phyloP scores from a whole-genome alignment of 2,329 filamentous ascomycete genomes.

The Fusarium musae region DNA sequence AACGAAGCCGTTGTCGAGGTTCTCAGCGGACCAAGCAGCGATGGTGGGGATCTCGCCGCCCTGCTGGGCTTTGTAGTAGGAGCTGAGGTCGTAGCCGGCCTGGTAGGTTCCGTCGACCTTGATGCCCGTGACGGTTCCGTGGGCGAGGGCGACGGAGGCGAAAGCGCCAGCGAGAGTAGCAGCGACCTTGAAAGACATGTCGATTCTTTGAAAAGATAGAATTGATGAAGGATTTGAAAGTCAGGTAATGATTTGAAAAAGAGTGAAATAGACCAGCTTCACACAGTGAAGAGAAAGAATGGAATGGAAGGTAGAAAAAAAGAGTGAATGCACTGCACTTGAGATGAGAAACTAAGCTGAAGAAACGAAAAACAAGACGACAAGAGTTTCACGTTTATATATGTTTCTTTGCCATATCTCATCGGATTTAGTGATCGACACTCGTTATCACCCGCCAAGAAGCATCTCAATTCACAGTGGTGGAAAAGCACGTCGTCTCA shows the following conservation, averaged over 20 bases:
- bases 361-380: neutral
- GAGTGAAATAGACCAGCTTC: slow-evolving; percentile 44
- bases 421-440: neutral
- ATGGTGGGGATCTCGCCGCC: slow-evolving; percentile 34
- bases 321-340: slow-evolving; percentile 27
- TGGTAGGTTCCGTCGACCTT: slow-evolving; percentile 38
- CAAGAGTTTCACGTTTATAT: slow-evolving; percentile 18
- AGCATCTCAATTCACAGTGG: slow-evolving; percentile 33
- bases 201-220: slow-evolving; percentile 4
- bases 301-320: slow-evolving; percentile 22
- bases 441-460: neutral
- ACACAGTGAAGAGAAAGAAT: slow-evolving; percentile 46
- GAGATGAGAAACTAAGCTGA: slow-evolving; percentile 33
- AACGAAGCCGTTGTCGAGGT: slow-evolving; percentile 64
- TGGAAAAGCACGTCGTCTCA: slow-evolving; percentile 39
- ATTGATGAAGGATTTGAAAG: neutral
- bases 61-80: slow-evolving; percentile 38
- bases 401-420: neutral
- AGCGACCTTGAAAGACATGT: slow-evolving; percentile 39
- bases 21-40: slow-evolving; percentile 55
- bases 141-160: slow-evolving; percentile 36
- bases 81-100: slow-evolving; percentile 31
- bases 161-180: slow-evolving; percentile 37
- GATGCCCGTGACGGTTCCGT: slow-evolving; percentile 41
- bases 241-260: neutral